Percentiles rank a stretch among this genome's conserved stretches.
Evolutionary conservation across 2,329 filamentous ascomycete genomes (phyloP).

Genomic region (Pseudogymnoascus sp.): DNA sequence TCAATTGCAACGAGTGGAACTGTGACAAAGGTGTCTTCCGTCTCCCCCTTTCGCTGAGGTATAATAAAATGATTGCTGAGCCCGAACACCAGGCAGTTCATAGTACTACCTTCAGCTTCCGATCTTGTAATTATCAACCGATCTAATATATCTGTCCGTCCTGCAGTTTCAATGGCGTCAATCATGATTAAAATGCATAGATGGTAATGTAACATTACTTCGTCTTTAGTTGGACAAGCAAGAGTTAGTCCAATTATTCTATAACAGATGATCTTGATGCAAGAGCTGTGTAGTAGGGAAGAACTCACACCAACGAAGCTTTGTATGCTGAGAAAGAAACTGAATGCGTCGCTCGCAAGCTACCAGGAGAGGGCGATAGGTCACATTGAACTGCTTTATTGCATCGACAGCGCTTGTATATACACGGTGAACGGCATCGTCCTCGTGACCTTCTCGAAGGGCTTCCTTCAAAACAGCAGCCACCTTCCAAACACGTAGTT

Average conservation of each 20-base stretch:
- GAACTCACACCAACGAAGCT: conserved; percentile 27
- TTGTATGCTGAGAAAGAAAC: conserved; percentile 26
- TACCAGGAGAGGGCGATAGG: conserved; percentile 23
- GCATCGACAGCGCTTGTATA: conserved; percentile 24
- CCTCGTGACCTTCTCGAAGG: conserved; percentile 27
- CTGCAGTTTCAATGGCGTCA: conserved; percentile 24
- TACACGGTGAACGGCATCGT: conserved; percentile 23
- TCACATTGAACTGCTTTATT: conserved; percentile 25
- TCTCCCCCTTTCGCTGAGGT: conserved; percentile 5
- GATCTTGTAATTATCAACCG: conserved; percentile 19
- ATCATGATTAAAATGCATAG: conserved; percentile 26
- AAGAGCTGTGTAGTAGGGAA: conserved; percentile 12
- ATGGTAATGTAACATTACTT: conserved; percentile 26
- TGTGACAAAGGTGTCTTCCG: conserved; percentile 10
- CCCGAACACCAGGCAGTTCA: conserved; percentile 26
- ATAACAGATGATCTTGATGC: not conserved
- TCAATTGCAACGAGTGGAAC: conserved; percentile 27
- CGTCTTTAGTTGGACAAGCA: conserved; percentile 16
- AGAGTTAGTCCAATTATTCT: not conserved
- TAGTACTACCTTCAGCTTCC: conserved; percentile 23
- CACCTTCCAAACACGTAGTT: conserved; percentile 27
- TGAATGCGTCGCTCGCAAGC: conserved; percentile 26
- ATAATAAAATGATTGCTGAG: conserved; percentile 24
- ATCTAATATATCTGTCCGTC: conserved; percentile 23
- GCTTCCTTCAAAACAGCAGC: conserved; percentile 28